Conservation (phyloP, 805 yeast species). For the Jamesozyma hellenica region DNA sequence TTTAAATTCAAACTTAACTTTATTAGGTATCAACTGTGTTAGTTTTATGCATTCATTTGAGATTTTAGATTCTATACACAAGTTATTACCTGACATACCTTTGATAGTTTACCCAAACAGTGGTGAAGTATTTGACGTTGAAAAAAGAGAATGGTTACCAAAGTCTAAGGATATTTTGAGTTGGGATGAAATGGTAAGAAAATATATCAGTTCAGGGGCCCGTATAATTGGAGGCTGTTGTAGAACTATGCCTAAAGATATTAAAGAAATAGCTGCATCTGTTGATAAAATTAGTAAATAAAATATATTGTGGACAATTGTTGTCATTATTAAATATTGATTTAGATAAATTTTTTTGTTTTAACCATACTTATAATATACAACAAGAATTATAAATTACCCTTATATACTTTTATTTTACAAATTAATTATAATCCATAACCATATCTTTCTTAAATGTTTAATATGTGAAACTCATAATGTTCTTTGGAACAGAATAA, state of each 20-base stretch:
- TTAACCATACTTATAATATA: too few relatives aligned
- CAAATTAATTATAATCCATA: too few relatives aligned
- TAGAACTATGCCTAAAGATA: constrained; percentile 48
- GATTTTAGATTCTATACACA: constrained; percentile 29
- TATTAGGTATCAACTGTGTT: constrained; percentile 65
- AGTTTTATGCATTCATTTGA: constrained; percentile 34
- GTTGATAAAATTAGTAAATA: constrained; percentile 3
- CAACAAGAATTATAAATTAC: too few relatives aligned
- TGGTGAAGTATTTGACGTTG: constrained; percentile 54
- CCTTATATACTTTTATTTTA: too few relatives aligned
- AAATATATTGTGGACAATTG: too few relatives aligned
- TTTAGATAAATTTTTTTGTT: too few relatives aligned
- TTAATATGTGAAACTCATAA: too few relatives aligned
- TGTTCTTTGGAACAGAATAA: too few relatives aligned
- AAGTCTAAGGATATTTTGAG: constrained; percentile 16
- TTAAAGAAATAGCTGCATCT: constrained; percentile 14
- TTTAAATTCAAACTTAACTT: constrained; percentile 29
- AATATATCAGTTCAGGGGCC: constrained; percentile 35
- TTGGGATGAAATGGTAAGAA: constrained; percentile 33
- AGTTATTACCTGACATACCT: constrained; percentile 25
- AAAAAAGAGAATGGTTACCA: constrained; percentile 35
- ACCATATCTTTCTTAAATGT: too few relatives aligned
- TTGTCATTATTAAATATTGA: too few relatives aligned
- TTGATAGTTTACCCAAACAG: constrained; percentile 64
- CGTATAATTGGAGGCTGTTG: constrained; percentile 70